Conservation (phyloP, 371 early-diverging fungal genomes). For the Mortierella sp. region DNA sequence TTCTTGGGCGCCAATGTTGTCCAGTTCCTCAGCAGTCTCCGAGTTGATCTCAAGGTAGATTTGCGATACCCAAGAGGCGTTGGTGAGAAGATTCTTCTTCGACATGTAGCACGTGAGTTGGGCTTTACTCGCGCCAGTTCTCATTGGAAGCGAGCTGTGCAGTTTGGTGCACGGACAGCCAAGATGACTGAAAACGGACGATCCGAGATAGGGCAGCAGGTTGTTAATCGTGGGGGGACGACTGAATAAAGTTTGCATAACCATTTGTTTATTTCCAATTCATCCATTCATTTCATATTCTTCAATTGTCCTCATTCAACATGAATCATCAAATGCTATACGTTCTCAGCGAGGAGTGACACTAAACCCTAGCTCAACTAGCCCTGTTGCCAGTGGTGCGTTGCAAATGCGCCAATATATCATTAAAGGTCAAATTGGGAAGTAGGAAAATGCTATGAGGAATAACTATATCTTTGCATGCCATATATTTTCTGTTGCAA, state of each 20-base stretch:
- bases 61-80: slow-evolving; percentile 82
- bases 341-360: too few species aligned
- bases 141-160: slow-evolving; percentile 92
- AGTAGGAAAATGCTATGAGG: too few species aligned
- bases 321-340: too few species aligned
- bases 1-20: slow-evolving; percentile 86
- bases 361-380: too few species aligned
- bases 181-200: slow-evolving; percentile 84
- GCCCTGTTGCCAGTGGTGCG: too few species aligned
- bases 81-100: slow-evolving; percentile 93
- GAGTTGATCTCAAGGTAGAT: slow-evolving; percentile 87
- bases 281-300: not conserved
- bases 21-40: slow-evolving; percentile 71
- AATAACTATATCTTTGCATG: too few species aligned
- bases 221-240: slow-evolving; percentile 19
- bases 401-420: too few species aligned
- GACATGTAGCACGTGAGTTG: slow-evolving; percentile 71
- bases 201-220: slow-evolving; percentile 72
- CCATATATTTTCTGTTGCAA: too few species aligned
- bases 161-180: slow-evolving; percentile 96
- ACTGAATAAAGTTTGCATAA: not conserved
- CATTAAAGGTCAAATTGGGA: too few species aligned
- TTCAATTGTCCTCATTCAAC: not conserved
- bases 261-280: not conserved
- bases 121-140: slow-evolving; percentile 69